Percentiles rank a stretch among this genome's conserved stretches.
These are phyloP conservation scores for Phoma sp. DNA, from an alignment of 2,329 filamentous ascomycete species.

Conservation along the genomic window DNA sequence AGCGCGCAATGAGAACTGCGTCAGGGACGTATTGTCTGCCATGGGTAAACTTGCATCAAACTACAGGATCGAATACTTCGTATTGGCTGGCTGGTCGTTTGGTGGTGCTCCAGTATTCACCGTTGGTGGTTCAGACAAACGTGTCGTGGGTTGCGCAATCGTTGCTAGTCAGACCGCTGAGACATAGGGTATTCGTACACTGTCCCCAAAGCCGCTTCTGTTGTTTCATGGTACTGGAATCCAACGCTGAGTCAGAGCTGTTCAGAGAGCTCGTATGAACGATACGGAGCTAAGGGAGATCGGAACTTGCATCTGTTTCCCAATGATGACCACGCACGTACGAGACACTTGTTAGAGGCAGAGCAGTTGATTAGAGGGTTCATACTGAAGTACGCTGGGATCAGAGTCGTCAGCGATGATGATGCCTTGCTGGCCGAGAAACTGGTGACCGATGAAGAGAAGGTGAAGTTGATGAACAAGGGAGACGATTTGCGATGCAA, in stretches of 20 bases:
- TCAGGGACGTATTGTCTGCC: constrained; percentile 46
- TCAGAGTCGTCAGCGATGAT: constrained; percentile 9
- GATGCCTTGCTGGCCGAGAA: not conserved
- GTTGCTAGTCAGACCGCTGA: constrained; percentile 1
- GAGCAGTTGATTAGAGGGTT: constrained; percentile 53
- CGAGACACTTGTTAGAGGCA: constrained; percentile 45
- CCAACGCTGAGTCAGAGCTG: constrained; percentile 44
- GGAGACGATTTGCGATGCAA: not conserved
- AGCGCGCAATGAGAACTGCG: constrained; percentile 46
- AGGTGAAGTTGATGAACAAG: not conserved
- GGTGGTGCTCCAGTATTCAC: not conserved
- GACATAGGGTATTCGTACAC: not conserved
- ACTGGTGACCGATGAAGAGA: not conserved
- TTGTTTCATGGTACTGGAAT: constrained; percentile 49
- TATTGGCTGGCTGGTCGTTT: constrained; percentile 1
- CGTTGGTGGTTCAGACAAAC: not conserved
- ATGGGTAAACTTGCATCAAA: constrained; percentile 40
- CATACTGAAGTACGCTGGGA: constrained; percentile 45
- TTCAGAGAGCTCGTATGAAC: constrained; percentile 46
- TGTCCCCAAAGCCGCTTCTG: not conserved
- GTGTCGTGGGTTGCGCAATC: not conserved
- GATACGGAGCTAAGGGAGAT: constrained; percentile 46
- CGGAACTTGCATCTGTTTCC: constrained; percentile 49
- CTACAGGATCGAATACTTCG: not conserved
- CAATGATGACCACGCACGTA: constrained; percentile 54